Percentiles rank a stretch among this genome's conserved stretches.
These are phyloP conservation scores for Daldinia childiae DNA, from an alignment of 495 filamentous ascomycete species.

Conservation along the genomic window DNA sequence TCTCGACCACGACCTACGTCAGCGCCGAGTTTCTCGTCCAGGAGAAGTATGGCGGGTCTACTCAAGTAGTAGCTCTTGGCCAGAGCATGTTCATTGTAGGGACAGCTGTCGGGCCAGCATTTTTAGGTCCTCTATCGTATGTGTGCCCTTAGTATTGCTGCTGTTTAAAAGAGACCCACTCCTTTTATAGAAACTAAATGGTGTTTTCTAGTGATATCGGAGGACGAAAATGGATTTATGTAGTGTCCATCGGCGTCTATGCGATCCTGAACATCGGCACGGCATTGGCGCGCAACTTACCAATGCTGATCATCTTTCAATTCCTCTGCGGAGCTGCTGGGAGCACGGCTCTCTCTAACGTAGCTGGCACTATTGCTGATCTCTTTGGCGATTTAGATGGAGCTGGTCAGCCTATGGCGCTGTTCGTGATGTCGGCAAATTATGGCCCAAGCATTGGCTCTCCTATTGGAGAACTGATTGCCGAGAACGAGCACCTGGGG, in stretches of 20 bases:
- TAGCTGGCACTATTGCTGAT: slow-evolving; percentile 52
- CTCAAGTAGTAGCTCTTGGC: slow-evolving; percentile 43
- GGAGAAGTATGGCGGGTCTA: slow-evolving; percentile 46
- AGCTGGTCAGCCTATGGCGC: slow-evolving; percentile 51
- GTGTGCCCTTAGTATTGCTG: slow-evolving; percentile 7
- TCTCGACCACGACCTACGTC: slow-evolving; percentile 49
- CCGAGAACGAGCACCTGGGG: slow-evolving; percentile 44
- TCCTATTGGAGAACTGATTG: slow-evolving; percentile 49
- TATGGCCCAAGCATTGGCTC: slow-evolving; percentile 50
- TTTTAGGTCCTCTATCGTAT: slow-evolving; percentile 45
- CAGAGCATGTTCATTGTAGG: slow-evolving; percentile 47
- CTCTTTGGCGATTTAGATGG: slow-evolving; percentile 50
- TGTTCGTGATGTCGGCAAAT: slow-evolving; percentile 51
- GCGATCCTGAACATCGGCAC: slow-evolving; percentile 50
- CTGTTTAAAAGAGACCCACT: background rate
- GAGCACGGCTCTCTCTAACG: slow-evolving; percentile 51
- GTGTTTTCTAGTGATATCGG: slow-evolving; percentile 46
- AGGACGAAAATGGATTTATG: slow-evolving; percentile 54
- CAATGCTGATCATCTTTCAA: slow-evolving; percentile 54
- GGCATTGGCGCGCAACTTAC: slow-evolving; percentile 48
- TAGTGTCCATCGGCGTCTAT: slow-evolving; percentile 45
- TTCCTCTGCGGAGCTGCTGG: slow-evolving; percentile 50
- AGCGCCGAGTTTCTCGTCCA: slow-evolving; percentile 47
- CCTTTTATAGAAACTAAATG: slow-evolving; percentile 17
- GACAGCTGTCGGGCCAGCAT: slow-evolving; percentile 43